A percentile compares a stretch with the other conserved stretches of the same genome.
These are phyloP conservation scores for Coniferiporia weirii DNA, from an alignment of 1,284 basidiomycete species.

Conservation along the genomic window DNA sequence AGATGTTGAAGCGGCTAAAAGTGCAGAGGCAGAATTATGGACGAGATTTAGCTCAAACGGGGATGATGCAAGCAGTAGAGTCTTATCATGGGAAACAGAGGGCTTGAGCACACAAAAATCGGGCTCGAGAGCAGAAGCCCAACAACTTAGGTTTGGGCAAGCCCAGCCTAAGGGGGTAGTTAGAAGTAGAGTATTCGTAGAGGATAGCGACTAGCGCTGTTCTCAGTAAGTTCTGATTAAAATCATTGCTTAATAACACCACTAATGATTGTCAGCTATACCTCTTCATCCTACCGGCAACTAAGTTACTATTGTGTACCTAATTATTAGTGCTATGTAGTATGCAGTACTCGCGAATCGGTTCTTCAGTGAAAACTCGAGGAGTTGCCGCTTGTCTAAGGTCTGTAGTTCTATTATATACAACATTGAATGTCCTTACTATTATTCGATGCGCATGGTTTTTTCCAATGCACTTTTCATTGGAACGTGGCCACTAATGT, in stretches of 20 bases:
- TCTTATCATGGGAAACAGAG: not conserved
- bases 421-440: too few relatives aligned
- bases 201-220: conserved; percentile 6
- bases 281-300: too few relatives aligned
- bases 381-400: too few relatives aligned
- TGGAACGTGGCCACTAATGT: too few relatives aligned
- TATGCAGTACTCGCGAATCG: too few relatives aligned
- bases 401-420: too few relatives aligned
- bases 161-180: not conserved
- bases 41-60: not conserved
- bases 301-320: too few relatives aligned
- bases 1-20: conserved; percentile 1
- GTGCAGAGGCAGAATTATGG: conserved; percentile 4
- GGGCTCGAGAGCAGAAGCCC: not conserved
- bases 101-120: not conserved
- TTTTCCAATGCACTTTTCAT: too few relatives aligned
- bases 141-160: not conserved
- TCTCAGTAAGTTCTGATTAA: not conserved
- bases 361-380: too few relatives aligned
- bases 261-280: not conserved
- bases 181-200: conserved; percentile 13
- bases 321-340: too few relatives aligned
- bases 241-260: not conserved
- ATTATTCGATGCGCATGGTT: too few relatives aligned
- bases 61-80: not conserved